phyloP scores from a whole-genome alignment of 1,139 yeast species.

The Magnusiomyces suaveolens region DNA sequence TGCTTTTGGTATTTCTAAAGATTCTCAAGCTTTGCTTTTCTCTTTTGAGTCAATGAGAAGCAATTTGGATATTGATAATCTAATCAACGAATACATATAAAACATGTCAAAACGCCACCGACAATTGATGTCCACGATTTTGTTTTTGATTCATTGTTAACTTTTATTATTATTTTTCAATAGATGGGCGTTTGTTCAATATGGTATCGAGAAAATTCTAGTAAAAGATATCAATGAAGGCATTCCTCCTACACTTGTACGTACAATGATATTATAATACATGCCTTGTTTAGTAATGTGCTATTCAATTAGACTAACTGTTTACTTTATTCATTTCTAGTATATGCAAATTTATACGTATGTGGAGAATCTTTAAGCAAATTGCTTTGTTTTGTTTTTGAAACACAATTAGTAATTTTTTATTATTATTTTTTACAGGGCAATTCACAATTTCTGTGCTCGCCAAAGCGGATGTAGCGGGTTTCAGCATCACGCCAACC shows the following conservation, averaged over 20 bases:
- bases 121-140: not conserved
- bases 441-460: conserved; percentile 89
- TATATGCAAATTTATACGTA: conserved; percentile 36
- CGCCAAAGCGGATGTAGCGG: not conserved
- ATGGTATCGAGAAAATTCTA: conserved; percentile 34
- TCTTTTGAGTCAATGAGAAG: no score
- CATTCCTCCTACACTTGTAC: conserved; percentile 30
- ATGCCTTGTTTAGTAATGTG: not conserved
- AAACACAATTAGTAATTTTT: not conserved
- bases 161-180: not conserved
- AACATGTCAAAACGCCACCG: not conserved
- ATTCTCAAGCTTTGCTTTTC: no score
- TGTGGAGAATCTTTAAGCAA: no score
- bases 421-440: conserved; percentile 40
- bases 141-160: not conserved
- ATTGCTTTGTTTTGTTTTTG: not conserved
- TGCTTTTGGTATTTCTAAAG: no score
- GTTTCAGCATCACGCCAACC: not conserved
- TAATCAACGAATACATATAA: no score
- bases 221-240: conserved; percentile 32
- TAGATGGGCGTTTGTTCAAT: conserved; percentile 34
- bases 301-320: not conserved
- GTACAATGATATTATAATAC: conserved; percentile 11
- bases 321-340: conserved; percentile 11
- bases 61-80: no score